phyloP scores from a whole-genome alignment of 176 grass and related monocot genomes.

The Eleusine indica region DNA sequence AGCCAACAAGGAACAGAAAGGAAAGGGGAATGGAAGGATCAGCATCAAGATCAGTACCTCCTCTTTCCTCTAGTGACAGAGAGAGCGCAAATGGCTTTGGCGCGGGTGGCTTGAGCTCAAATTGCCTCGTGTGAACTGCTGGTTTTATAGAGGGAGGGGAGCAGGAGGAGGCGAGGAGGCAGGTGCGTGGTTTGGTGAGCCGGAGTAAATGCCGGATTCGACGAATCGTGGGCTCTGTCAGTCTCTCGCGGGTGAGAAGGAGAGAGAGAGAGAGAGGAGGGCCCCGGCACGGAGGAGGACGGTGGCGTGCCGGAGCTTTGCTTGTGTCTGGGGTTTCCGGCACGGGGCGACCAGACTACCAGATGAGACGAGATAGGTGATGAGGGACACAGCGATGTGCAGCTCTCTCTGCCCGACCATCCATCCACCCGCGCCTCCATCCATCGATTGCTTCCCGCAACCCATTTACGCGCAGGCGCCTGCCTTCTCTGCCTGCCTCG shows the following conservation, averaged over 20 bases:
- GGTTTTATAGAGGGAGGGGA: background rate
- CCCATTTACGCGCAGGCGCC: too few relatives aligned
- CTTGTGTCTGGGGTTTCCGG: conserved; percentile 14
- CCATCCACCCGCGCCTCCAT: background rate
- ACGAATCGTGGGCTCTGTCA: conserved; percentile 49
- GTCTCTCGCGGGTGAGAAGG: background rate
- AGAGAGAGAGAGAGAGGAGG: background rate
- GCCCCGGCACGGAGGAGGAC: background rate
- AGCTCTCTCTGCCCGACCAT: too few relatives aligned
- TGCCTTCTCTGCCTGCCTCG: too few relatives aligned
- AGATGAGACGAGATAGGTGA: conserved; percentile 28
- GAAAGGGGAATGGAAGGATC: conserved; percentile 56
- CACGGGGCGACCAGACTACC: background rate
- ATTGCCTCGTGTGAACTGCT: background rate
- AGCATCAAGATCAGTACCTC: conserved; percentile 2
- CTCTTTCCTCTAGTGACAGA: conserved; percentile 8
- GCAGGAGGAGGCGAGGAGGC: background rate
- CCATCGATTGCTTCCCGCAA: too few relatives aligned
- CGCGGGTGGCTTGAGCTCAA: background rate
- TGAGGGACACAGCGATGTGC: background rate
- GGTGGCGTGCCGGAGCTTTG: conserved; percentile 20
- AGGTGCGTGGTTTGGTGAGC: conserved; percentile 10
- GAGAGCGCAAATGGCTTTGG: background rate
- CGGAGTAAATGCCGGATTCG: conserved; percentile 52
- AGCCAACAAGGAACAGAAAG: conserved; percentile 18